These are phyloP conservation scores for Colletotrichum musae DNA, from an alignment of 2,329 filamentous ascomycete genomes.

Conservation along the genomic window DNA sequence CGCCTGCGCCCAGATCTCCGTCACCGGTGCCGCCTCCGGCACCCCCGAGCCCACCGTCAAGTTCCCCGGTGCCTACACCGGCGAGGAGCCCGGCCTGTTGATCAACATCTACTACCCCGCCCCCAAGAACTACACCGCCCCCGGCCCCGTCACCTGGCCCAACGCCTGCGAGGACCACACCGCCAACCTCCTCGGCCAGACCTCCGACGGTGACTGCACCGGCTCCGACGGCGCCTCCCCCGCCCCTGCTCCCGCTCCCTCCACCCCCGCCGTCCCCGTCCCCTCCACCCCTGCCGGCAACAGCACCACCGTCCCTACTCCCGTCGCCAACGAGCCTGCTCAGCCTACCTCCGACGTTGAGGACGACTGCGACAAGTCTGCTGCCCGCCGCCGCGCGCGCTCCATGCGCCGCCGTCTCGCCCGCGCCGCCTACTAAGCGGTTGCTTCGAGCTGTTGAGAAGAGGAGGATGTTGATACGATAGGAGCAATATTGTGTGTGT, in stretches of 20 bases:
- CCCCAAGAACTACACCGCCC: slow-evolving; percentile 50
- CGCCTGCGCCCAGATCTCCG: slow-evolving; percentile 52
- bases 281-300: slow-evolving; percentile 41
- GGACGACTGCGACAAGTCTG: slow-evolving; percentile 30
- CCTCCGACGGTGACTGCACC: slow-evolving; percentile 55
- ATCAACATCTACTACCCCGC: slow-evolving; percentile 54
- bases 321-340: neutral
- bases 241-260: slow-evolving; percentile 15
- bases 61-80: slow-evolving; percentile 53
- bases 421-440: slow-evolving; percentile 26
- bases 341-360: neutral
- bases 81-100: slow-evolving; percentile 51
- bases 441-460: neutral
- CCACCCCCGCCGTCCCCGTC: slow-evolving; percentile 25
- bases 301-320: slow-evolving; percentile 25
- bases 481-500: neutral
- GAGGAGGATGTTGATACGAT: neutral
- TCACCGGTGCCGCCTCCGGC: slow-evolving; percentile 51
- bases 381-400: slow-evolving; percentile 36
- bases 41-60: slow-evolving; percentile 48
- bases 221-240: slow-evolving; percentile 38
- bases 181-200: slow-evolving; percentile 51
- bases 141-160: slow-evolving; percentile 53
- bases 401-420: slow-evolving; percentile 30
- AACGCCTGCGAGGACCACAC: slow-evolving; percentile 54